Conservation (phyloP, 768 basidiomycete species). For the Psilocybe cubensis region DNA sequence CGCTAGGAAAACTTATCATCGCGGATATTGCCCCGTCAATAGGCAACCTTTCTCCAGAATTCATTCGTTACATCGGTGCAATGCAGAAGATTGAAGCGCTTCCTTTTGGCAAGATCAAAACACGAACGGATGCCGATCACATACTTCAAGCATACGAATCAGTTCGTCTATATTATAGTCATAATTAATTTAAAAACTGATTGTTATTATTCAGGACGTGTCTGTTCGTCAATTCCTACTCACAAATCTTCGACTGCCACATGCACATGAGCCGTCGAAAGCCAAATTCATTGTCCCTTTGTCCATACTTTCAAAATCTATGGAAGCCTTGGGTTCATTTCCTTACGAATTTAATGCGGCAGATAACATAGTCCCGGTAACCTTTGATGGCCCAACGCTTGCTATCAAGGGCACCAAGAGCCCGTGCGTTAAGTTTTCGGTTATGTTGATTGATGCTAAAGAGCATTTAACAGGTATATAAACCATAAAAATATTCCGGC, state of each 20-base stretch:
- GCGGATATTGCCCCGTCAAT: slow-evolving; percentile 83
- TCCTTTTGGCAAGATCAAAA: slow-evolving; percentile 45
- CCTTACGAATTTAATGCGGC: slow-evolving; percentile 51
- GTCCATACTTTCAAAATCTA: slow-evolving; percentile 58
- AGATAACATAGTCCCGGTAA: slow-evolving; percentile 15
- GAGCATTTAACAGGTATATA: slow-evolving; percentile 56
- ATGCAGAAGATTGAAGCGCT: slow-evolving; percentile 76
- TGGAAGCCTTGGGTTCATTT: slow-evolving; percentile 78
- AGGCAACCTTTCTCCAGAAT: slow-evolving; percentile 62
- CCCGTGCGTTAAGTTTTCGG: slow-evolving; percentile 45
- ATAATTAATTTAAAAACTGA: not conserved
- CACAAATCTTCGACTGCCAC: slow-evolving; percentile 68
- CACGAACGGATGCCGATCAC: slow-evolving; percentile 70
- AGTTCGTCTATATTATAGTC: slow-evolving; percentile 42
- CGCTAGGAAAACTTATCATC: slow-evolving; percentile 64
- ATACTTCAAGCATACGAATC: slow-evolving; percentile 65
- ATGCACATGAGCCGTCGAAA: slow-evolving; percentile 25
- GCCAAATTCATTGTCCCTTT: slow-evolving; percentile 77
- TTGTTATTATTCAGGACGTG: slow-evolving; percentile 58
- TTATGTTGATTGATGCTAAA: not conserved
- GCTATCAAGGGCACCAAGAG: slow-evolving; percentile 83
- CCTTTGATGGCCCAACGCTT: slow-evolving; percentile 63
- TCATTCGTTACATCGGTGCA: slow-evolving; percentile 62
- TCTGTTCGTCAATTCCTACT: slow-evolving; percentile 81
- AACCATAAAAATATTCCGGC: slow-evolving; percentile 69